Evolutionary conservation across 2,329 filamentous ascomycete genomes (phyloP).

Genomic region (Beauveria australis): DNA sequence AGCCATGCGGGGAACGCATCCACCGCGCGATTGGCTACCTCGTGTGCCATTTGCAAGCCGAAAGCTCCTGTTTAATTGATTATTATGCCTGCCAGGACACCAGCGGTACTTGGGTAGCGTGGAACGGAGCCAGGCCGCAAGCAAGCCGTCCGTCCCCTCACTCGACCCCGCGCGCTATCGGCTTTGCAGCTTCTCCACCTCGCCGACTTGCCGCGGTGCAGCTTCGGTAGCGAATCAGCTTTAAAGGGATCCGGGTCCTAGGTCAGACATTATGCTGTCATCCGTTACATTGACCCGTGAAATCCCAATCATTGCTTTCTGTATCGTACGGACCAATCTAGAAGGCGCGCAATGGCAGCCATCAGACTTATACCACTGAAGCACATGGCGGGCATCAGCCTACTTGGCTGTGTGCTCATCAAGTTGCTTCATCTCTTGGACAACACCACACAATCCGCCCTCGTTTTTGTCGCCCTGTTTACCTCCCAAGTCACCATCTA

Average conservation of each 20-base stretch:
- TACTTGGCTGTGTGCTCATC: conserved; percentile 2
- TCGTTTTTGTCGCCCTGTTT: conserved; percentile 1
- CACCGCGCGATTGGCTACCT: not conserved
- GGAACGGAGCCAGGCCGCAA: conserved; percentile 1
- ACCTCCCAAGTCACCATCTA: conserved; percentile 11
- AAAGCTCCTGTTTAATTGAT: too few relatives aligned
- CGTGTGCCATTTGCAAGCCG: too few relatives aligned
- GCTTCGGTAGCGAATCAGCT: not conserved
- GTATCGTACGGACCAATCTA: not conserved
- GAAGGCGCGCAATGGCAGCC: not conserved
- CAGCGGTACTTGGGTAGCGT: not conserved
- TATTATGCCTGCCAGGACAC: too few relatives aligned
- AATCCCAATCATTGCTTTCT: too few relatives aligned
- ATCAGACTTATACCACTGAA: conserved; percentile 10
- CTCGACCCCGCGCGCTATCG: conserved; percentile 9
- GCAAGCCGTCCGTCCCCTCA: not conserved
- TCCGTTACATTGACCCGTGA: not conserved
- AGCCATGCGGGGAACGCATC: not conserved
- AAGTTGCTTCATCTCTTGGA: conserved; percentile 6
- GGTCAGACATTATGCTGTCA: too few relatives aligned
- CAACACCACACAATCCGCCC: not conserved
- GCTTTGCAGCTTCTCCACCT: conserved; percentile 8
- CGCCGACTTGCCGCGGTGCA: conserved; percentile 5
- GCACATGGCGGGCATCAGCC: conserved; percentile 8
- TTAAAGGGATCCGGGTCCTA: not conserved